Evolutionary conservation across 768 basidiomycete species (phyloP), one percentile per base, ranked within the genome.

Genomic region (Pleurotus giganteus): DNA sequence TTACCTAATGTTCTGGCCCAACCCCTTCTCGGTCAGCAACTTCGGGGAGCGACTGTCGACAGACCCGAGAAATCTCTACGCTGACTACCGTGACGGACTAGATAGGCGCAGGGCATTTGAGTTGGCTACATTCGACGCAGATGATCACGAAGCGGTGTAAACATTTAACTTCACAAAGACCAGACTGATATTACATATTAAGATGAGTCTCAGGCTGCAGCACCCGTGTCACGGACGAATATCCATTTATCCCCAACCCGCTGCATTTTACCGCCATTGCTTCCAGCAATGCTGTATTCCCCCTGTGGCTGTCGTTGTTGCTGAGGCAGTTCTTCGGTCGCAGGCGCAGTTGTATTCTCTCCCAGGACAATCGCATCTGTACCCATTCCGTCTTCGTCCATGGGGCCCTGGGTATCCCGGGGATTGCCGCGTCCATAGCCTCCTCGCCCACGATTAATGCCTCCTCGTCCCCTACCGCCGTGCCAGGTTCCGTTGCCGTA

Each of bases 231-330:
- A 59, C 74, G 79, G 59, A 84, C 81, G 69, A 87, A 89, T 50
- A 84, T 70, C 89, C 88, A 89, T 62, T 79, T 82, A 68, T 85
- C 89, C 37, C 83, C 86, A 19, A 89, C 72, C 60, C 75, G 80
- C 70, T 84, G 81, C 88, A 90, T 90, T 56, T 78, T 73, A 27
- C 82, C 80, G 6, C 80, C 79, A 21, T 65, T 57, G 28, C 68
- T 65, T 24, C 59, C 63, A 45, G 26, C 45, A 43, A 53, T 62
- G 26, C n/a, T 17, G 58, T 55, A 58, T 50, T 21, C 56, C 58
- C 46, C 60, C 52, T 36, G 49, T 34, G 12, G 47, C 42, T 57
- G 36, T 28, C 55, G 61, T 37, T 47, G 42, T 36, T 54, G 45
- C 27, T 47, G 45, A 46, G 31, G 31, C 29, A 19, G 45, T 36